Percentiles rank a stretch among this genome's conserved stretches.
These are phyloP conservation scores for Cucumis melo DNA, from an alignment of 306 rosid species.

Conservation along the genomic window DNA sequence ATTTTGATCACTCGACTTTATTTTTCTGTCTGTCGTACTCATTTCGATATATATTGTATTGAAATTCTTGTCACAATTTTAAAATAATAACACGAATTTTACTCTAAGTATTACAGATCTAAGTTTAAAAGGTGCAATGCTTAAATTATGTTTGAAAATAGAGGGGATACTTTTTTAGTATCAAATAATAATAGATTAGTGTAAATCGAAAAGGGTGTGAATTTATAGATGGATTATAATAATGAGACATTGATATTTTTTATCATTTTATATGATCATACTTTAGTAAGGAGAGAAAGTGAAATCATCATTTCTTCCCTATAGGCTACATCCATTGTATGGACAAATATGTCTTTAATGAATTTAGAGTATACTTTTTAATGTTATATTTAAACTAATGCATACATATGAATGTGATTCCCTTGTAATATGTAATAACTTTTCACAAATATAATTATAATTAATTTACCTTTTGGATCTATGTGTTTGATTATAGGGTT, in stretches of 20 bases:
- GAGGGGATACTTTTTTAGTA: not conserved
- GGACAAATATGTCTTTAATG: not conserved
- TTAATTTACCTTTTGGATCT: too few relatives aligned
- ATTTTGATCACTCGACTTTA: too few relatives aligned
- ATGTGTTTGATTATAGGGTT: too few relatives aligned
- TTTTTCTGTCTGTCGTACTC: too few relatives aligned
- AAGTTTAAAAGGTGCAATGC: too few relatives aligned
- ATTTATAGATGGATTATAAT: not conserved
- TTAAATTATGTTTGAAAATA: not conserved
- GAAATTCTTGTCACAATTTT: too few relatives aligned
- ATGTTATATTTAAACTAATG: not conserved
- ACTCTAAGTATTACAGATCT: not conserved
- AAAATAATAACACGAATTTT: not conserved
- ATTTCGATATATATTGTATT: too few relatives aligned
- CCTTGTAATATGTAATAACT: not conserved
- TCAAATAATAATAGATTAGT: not conserved
- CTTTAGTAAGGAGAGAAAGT: not conserved
- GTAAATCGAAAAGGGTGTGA: not conserved
- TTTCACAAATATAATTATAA: too few relatives aligned
- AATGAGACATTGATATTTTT: not conserved
- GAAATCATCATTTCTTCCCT: not conserved
- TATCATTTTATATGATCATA: not conserved
- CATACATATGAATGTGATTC: not conserved
- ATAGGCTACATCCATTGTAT: not conserved
- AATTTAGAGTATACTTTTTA: not conserved